These are phyloP conservation scores for Fusarium dimerum DNA, from an alignment of 2,329 filamentous ascomycete genomes.

Conservation along the genomic window DNA sequence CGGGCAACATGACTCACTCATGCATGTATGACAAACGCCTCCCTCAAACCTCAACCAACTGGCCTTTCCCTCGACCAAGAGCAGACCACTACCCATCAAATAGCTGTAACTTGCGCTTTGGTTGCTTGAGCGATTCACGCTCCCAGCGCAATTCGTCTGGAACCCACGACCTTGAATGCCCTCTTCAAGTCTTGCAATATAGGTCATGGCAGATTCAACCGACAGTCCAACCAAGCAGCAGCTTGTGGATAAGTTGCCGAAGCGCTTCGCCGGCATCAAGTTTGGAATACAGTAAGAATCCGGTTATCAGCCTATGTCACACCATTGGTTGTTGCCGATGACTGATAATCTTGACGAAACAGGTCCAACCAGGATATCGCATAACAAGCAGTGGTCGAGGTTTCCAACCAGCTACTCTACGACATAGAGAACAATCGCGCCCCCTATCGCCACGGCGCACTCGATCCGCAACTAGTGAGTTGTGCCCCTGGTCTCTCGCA, in stretches of 20 bases:
- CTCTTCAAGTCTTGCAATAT: no score
- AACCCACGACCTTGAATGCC: no score
- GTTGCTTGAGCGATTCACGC: no score
- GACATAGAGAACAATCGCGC: constrained; percentile 79
- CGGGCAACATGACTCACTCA: no score
- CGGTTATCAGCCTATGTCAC: no score
- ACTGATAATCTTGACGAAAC: background rate
- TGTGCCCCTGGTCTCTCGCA: background rate
- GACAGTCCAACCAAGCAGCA: constrained; percentile 70
- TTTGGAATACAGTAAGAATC: constrained; percentile 95
- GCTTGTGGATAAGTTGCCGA: constrained; percentile 84
- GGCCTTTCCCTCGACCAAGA: no score
- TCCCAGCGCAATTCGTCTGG: no score
- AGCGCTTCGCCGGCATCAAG: constrained; percentile 89
- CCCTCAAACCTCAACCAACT: no score
- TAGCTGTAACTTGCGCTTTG: no score
- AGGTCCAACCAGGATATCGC: constrained; percentile 93
- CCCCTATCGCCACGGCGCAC: constrained; percentile 78
- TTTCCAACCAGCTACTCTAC: constrained; percentile 92
- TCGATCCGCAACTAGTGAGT: constrained; percentile 75
- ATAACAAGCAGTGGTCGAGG: constrained; percentile 90
- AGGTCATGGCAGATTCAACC: no score
- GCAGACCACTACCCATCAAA: no score
- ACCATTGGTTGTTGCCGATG: background rate
- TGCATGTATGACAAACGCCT: no score